These are phyloP conservation scores for Phyllosticta citrichinensis DNA, from an alignment of 2,329 filamentous ascomycete species.

Conservation along the genomic window DNA sequence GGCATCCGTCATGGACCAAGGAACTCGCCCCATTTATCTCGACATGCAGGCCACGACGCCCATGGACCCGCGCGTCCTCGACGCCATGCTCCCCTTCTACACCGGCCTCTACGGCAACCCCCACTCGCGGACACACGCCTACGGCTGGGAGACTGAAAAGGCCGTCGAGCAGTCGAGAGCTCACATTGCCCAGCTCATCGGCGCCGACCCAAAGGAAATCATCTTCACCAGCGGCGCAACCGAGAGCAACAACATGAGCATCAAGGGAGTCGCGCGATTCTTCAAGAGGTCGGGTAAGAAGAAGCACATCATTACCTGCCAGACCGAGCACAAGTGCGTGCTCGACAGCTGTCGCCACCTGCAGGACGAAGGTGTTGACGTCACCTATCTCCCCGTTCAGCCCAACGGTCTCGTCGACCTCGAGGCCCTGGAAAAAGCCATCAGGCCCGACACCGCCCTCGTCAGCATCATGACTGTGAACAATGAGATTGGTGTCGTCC, in stretches of 20 bases:
- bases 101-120: slow-evolving; percentile 94
- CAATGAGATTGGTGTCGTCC: slow-evolving; percentile 99
- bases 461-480: slow-evolving; percentile 99
- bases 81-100: slow-evolving; percentile 92
- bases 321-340: slow-evolving; percentile 98
- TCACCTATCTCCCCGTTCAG: slow-evolving; percentile 93
- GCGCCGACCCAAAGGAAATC: slow-evolving; percentile 93
- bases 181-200: slow-evolving; percentile 77
- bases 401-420: slow-evolving; percentile 77
- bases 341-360: slow-evolving; percentile 94
- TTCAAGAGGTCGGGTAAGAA: slow-evolving; percentile 91
- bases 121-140: slow-evolving; percentile 93
- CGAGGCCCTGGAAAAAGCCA: slow-evolving; percentile 75
- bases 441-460: slow-evolving; percentile 79
- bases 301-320: slow-evolving; percentile 94
- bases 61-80: slow-evolving; percentile 84
- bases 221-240: slow-evolving; percentile 98
- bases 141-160: slow-evolving; percentile 97
- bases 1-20: slow-evolving; percentile 86
- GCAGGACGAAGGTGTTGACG: slow-evolving; percentile 90
- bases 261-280: slow-evolving; percentile 95
- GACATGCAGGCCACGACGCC: slow-evolving; percentile 98
- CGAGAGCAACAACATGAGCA: slow-evolving; percentile 99
- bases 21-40: slow-evolving; percentile 87
- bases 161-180: slow-evolving; percentile 78